Base-by-base conservation (phyloP, 768 basidiomycete genomes). In the Hysterangium stoloniferum region DNA sequence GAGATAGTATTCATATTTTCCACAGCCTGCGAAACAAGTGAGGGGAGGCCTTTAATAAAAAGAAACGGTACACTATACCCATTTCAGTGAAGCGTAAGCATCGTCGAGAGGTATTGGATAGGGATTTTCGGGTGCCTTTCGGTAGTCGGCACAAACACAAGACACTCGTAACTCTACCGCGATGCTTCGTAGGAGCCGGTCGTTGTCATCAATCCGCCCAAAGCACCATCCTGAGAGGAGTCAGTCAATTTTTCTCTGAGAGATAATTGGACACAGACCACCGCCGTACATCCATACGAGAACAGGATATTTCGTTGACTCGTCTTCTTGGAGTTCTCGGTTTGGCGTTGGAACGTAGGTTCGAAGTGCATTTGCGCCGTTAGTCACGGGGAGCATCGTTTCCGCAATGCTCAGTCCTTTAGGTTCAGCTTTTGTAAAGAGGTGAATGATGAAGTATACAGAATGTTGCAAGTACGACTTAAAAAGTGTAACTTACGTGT, bases 81-180 rank as follows among this genome's bases (percentile, higher is more conserved):
- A 59, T 59, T 60, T 58, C 20, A 64, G 20, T 19, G 62, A 57
- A 4, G 58, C 52, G 12, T 48, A 55, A 32, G 52, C 52, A 41
- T 63, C 63, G n/a, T 61, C 53, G n/a, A 57, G 19, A 4, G 42
- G 45, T 17, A 50, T 54, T 12, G 58, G 59, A 42, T 54, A 59
- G 4, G 49, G 36, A 28, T 62, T 53, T n/a, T 58, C 56, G 6
- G 57, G 61, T 11, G 56, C 51, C 4, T 54, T 24, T 22, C 58
- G 53, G 37, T 59, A 59, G 15, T 54, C 50, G 3, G 53, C 53
- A 13, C 46, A 53, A 31, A 58, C 38, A 15, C 57, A 55, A 13
- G 53, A 53, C 13, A 64, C 29, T 11, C 53, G 44, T 4, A 57
- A 33, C 4, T 59, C 48, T 6, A 58, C 58, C 29, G 40, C 40